Evolutionary conservation across 305 asterid species (phyloP), one percentile per base, ranked within the genome.

Genomic region (Caryopteris hybrid): DNA sequence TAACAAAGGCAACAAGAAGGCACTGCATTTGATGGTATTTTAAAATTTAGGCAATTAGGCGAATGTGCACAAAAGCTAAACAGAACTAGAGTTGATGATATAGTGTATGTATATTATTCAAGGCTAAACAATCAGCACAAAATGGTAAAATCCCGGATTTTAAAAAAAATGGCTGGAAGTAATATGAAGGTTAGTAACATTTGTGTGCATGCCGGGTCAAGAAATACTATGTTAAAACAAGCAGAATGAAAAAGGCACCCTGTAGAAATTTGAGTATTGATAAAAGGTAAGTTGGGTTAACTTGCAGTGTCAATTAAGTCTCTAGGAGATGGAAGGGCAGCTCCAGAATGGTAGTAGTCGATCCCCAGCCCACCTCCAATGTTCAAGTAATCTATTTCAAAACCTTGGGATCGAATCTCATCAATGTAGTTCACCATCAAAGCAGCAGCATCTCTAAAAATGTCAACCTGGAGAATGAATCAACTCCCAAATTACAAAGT

Each of bases 281-380:
- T 47, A 47, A 46, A n/a, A 21, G 48, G 9, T 3, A 59, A 56
- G 59, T 51, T 5, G 36, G 22, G 57, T 11, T 68, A 41, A 71
- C 86, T 86, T 77, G 88, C 99, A 33, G 99, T 93, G 69, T 90
- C 71, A 48, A 93, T 90, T 33, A 93, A 86, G 84, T 93, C 99
- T 78, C 86, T 79, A 22, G 99, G 99, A 23, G 92, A 66, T 0
- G 98, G 98, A 72, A 93, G 97, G 64, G 88, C 66, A 10, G 97
- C 94, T 78, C 96, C 96, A 42, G 96, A 52, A 45, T 90, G 99
- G 74, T 93, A 78, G 76, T 93, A 93, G 76, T 93, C 99, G 51
- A 93, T 93, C 66, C 99, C 99, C 27, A 90, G 83, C 36, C 99
- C 99, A 51, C 99, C 99, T 81, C 99, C 99, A 63, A 90, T 93